phyloP scores from a whole-genome alignment of 2,329 filamentous ascomycete genomes.

The Aspergillus ruber region DNA sequence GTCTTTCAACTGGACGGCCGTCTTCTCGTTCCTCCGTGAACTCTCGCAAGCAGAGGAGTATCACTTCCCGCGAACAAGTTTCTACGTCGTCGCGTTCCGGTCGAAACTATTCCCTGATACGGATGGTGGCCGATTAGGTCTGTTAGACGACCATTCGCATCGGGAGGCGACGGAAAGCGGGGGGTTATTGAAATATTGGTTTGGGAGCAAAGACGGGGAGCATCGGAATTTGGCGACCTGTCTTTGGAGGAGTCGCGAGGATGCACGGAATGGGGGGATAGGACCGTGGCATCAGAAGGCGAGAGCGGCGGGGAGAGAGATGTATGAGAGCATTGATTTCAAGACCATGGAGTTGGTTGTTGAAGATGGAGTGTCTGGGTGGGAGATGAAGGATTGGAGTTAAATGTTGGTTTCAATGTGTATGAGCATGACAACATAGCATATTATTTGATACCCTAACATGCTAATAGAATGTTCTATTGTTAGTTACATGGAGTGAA shows the following conservation, averaged over 20 bases:
- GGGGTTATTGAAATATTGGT: constrained; percentile 91
- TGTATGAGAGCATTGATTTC: constrained; percentile 61
- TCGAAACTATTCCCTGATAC: constrained; percentile 63
- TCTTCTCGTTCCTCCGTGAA: constrained; percentile 50
- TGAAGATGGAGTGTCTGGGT: constrained; percentile 48
- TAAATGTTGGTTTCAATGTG: too few species aligned
- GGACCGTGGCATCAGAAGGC: constrained; percentile 54
- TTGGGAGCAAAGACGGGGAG: constrained; percentile 63
- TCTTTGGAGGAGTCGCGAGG: constrained; percentile 55
- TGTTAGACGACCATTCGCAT: constrained; percentile 72
- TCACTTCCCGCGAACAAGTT: constrained; percentile 57
- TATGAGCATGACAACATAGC: background rate
- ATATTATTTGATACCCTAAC: background rate
- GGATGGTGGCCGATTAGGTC: constrained; percentile 61
- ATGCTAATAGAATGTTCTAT: background rate
- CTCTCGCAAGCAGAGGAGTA: constrained; percentile 46
- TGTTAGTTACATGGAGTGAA: background rate
- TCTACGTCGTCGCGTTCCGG: constrained; percentile 81
- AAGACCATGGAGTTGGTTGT: constrained; percentile 60
- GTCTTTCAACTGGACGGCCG: constrained; percentile 72
- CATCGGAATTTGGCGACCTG: constrained; percentile 78
- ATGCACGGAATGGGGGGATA: constrained; percentile 54
- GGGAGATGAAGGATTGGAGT: constrained; percentile 56
- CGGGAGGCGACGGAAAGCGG: constrained; percentile 72
- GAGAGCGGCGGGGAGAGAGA: constrained; percentile 40